Evolutionary conservation across 805 yeast species (phyloP).

Genomic region (Schizosaccharomyces octosporus): DNA sequence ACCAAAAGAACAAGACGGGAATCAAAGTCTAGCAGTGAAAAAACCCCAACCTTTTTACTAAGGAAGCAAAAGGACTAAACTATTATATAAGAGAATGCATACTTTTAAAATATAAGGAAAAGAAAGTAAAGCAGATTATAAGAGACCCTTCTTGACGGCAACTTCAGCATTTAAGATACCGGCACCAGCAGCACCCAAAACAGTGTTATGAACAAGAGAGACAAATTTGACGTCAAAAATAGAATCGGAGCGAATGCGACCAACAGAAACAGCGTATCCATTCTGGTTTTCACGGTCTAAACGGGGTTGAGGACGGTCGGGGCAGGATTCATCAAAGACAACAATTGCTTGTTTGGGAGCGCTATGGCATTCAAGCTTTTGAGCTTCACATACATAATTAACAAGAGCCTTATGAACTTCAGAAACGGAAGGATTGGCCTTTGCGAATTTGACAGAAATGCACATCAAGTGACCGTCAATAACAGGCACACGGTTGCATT

Average conservation of each 20-base stretch:
- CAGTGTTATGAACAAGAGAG: slow-evolving; percentile 87
- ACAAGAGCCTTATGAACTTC: slow-evolving; percentile 45
- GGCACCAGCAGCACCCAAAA: slow-evolving; percentile 97
- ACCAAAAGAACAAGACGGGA: too few species aligned
- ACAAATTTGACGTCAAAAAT: slow-evolving; percentile 90
- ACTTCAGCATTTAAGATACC: slow-evolving; percentile 90
- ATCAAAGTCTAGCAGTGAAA: too few species aligned
- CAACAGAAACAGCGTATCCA: slow-evolving; percentile 86
- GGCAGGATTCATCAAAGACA: slow-evolving; percentile 47
- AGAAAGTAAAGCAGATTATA: slow-evolving; percentile 18
- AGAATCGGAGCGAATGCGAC: slow-evolving; percentile 81
- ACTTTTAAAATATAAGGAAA: not conserved
- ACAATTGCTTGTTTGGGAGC: slow-evolving; percentile 87
- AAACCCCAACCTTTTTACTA: too few species aligned
- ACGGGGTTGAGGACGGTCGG: slow-evolving; percentile 90
- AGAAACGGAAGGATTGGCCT: slow-evolving; percentile 63
- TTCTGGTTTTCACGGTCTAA: slow-evolving; percentile 85
- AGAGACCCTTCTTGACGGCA: slow-evolving; percentile 46
- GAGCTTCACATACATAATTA: slow-evolving; percentile 66
- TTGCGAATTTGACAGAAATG: slow-evolving; percentile 60
- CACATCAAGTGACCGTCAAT: slow-evolving; percentile 96
- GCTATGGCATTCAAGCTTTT: slow-evolving; percentile 54
- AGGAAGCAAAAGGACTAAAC: too few species aligned
- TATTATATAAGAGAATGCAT: not conserved
- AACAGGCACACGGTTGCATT: slow-evolving; percentile 90